Evolutionary conservation across 1,284 basidiomycete genomes (phyloP), one percentile per base, ranked within the genome.

Genomic region (Xerocomus amazonicus): DNA sequence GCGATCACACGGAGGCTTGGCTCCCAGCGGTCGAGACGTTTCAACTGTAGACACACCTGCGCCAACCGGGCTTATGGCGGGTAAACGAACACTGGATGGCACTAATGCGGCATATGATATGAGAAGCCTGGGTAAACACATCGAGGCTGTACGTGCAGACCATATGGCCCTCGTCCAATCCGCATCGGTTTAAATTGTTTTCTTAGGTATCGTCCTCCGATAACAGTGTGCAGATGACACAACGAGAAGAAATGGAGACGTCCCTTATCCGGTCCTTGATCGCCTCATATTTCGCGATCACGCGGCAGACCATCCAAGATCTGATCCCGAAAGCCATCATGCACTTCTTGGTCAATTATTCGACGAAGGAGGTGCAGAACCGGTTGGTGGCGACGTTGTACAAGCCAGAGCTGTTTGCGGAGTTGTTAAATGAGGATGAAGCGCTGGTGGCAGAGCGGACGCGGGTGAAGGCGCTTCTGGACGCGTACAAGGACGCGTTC

Each of bases 401-500:
- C 78, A 97, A 94, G 72, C 93, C 92, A 0, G 90, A 94, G 13
- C 70, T 98, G 51, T 99, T 99, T 65, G 78, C 81, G 43, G 91
- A 95, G 46, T 73, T 99, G 71, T 71, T 99, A 63, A 90, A 94
- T 65, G 97, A 99, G 73, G 97, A 99, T 67, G 95, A 98, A 73
- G 84, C 88, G 49, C 74, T 99, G 52, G 94, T 96, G 28, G 88
- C 89, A 37, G 97, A 99, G 75, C 79, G 97, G 50, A 81, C 91
- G 56, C 78, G 97, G 62, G 91, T 99, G 39, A 97, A 98, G 79
- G 87, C 92, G 12, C 71, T 99, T 46, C 74, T 99, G 58, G 93
- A 97, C 63, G 96, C 96, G 12, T 99, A 99, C 73, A 94, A 89
- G 75, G 95, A 97, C 59, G 96, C 96, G 32, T 98, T 98, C 76